A percentile compares a stretch with the other conserved stretches of the same genome.
These are phyloP conservation scores for Hymenoscyphus repandus DNA, from an alignment of 2,329 filamentous ascomycete species.

Conservation along the genomic window DNA sequence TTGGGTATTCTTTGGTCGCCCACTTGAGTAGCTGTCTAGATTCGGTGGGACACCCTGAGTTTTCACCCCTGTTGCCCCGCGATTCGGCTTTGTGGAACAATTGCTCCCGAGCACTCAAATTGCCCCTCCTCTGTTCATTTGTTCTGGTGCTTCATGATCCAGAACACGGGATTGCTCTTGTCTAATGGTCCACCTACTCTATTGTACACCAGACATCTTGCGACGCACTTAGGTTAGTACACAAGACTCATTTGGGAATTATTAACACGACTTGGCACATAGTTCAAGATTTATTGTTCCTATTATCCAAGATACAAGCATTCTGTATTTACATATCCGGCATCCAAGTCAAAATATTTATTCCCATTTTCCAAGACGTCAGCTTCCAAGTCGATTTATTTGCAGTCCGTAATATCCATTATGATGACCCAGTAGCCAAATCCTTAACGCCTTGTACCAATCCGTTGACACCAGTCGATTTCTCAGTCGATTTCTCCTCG, in stretches of 20 bases:
- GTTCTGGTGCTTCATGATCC: too few species aligned
- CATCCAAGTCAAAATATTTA: too few species aligned
- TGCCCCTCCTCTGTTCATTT: background rate
- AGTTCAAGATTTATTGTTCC: too few species aligned
- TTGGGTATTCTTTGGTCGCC: background rate
- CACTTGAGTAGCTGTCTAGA: background rate
- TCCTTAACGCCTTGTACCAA: constrained; percentile 23
- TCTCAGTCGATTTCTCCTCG: constrained; percentile 21
- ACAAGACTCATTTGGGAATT: too few species aligned
- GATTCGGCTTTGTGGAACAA: constrained; percentile 17
- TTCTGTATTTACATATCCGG: too few species aligned
- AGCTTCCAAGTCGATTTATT: background rate
- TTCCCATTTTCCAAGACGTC: too few species aligned
- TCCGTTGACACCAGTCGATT: constrained; percentile 29
- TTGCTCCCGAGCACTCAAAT: constrained; percentile 10
- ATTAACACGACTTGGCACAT: too few species aligned
- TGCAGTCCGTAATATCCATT: background rate
- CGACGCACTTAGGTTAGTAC: too few species aligned
- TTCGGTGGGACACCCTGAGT: background rate
- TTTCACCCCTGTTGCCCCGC: constrained; percentile 17
- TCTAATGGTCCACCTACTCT: too few species aligned
- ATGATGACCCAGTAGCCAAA: constrained; percentile 15
- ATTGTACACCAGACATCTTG: too few species aligned
- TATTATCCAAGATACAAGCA: too few species aligned
- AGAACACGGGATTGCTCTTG: too few species aligned